Evolutionary conservation across 176 grass and related monocot genomes (phyloP).

Genomic region (Aegilops longissima): DNA sequence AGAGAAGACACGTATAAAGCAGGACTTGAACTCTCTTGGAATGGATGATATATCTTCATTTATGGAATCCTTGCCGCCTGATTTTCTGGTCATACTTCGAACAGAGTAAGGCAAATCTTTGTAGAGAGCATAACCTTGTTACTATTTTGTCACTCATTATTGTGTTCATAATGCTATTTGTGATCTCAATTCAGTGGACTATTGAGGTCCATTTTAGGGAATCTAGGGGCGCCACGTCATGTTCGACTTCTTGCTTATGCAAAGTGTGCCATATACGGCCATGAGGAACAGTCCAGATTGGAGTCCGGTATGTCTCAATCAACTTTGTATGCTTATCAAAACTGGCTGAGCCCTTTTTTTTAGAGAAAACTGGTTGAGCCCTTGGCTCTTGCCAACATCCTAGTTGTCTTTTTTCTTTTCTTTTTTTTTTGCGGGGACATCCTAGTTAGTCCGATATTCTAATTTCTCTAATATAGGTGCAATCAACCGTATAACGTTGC

Average conservation of each 20-base stretch:
- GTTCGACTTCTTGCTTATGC: conserved; percentile 82
- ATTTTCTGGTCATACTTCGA: conserved; percentile 75
- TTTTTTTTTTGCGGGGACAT: neutral
- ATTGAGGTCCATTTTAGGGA: conserved; percentile 80
- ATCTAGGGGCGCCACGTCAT: conserved; percentile 62
- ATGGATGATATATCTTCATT: conserved; percentile 93
- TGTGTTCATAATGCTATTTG: conserved; percentile 20
- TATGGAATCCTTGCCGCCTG: conserved; percentile 83
- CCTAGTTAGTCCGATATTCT: neutral
- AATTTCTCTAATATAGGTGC: conserved; percentile 37
- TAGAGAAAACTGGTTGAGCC: neutral
- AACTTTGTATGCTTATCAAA: neutral
- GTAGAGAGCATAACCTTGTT: neutral
- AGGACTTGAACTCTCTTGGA: conserved; percentile 60
- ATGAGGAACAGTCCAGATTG: conserved; percentile 51
- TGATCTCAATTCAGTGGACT: conserved; percentile 57
- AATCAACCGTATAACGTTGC: conserved; percentile 26
- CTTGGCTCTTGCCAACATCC: neutral
- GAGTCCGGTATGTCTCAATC: conserved; percentile 33
- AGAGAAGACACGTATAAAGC: conserved; percentile 70
- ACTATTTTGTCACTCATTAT: conserved; percentile 21
- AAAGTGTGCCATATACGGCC: conserved; percentile 74
- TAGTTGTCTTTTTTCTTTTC: neutral
- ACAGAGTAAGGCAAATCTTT: conserved; percentile 63
- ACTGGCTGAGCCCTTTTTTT: neutral